Percentiles rank a stretch among this genome's conserved stretches.
These are phyloP conservation scores for Hondaea fermentalgiana DNA, from an alignment of 108 stramenopile genomes.

Conservation along the genomic window DNA sequence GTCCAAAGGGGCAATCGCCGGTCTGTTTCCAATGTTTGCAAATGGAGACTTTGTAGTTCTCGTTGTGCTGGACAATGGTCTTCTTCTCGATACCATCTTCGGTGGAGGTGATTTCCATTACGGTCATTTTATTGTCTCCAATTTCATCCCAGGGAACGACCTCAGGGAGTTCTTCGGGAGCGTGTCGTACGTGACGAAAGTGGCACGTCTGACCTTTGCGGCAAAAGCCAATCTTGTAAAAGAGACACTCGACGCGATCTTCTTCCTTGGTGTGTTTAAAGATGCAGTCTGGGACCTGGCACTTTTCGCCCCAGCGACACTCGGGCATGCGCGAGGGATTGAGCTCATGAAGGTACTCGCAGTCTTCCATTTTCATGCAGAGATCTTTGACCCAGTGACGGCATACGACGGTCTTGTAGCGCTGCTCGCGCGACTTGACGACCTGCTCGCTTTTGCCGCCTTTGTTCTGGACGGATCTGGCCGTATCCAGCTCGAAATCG, in stretches of 20 bases:
- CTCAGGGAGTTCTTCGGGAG: not conserved
- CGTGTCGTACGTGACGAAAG: not conserved
- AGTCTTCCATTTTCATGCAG: constrained; percentile 17
- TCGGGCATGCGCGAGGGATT: not conserved
- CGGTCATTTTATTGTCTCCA: not conserved
- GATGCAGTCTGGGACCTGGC: constrained; percentile 10
- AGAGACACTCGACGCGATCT: not conserved
- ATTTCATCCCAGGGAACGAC: not conserved
- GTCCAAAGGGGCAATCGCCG: constrained; percentile 72
- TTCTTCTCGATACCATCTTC: constrained; percentile 10
- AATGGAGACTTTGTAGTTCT: constrained; percentile 72
- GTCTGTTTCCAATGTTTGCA: constrained; percentile 78
- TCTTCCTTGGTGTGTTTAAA: constrained; percentile 14
- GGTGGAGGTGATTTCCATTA: not conserved
- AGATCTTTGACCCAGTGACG: not conserved
- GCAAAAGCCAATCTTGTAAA: constrained; percentile 13
- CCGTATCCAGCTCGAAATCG: not conserved
- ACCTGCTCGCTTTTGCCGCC: not conserved
- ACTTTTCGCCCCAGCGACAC: constrained; percentile 7
- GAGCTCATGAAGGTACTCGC: constrained; percentile 1
- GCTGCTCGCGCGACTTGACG: not conserved
- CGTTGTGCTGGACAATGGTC: constrained; percentile 55
- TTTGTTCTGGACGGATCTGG: not conserved
- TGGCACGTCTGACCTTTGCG: not conserved
- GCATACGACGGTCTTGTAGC: constrained; percentile 1